Percentiles rank a stretch among this genome's conserved stretches.
phyloP scores from a whole-genome alignment of 202 grass and related monocot genomes.

The Setaria italica region DNA sequence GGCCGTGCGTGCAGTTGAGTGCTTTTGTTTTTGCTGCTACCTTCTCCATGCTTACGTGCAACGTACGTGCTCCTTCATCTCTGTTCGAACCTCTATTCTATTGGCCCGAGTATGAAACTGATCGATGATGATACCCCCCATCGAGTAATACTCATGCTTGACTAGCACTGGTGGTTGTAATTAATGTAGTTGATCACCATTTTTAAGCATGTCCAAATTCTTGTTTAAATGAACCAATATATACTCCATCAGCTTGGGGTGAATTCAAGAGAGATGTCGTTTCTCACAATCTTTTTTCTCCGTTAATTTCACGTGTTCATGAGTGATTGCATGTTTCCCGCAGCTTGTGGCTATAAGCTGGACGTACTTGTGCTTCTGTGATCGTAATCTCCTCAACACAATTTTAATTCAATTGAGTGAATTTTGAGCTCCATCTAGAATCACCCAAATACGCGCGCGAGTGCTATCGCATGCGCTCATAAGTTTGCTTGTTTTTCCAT shows the following conservation, averaged over 20 bases:
- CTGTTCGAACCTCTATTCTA: constrained; percentile 13
- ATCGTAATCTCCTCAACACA: not conserved
- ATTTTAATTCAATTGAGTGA: too few relatives aligned
- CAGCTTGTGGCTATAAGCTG: not conserved
- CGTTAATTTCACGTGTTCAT: not conserved
- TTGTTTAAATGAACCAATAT: not conserved
- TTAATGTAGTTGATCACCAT: constrained; percentile 45
- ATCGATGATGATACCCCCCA: not conserved
- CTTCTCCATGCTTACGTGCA: not conserved
- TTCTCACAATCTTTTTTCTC: not conserved
- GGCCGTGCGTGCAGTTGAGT: not conserved
- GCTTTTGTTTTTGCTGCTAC: not conserved
- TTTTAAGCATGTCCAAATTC: not conserved
- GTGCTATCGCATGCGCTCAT: constrained; percentile 26
- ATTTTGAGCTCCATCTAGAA: not conserved
- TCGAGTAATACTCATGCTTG: constrained; percentile 4
- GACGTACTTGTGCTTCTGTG: not conserved
- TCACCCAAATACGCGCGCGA: not conserved
- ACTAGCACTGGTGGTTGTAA: constrained; percentile 40
- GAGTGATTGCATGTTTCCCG: not conserved
- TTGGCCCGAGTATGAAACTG: not conserved
- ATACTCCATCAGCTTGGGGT: not conserved
- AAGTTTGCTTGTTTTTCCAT: not conserved
- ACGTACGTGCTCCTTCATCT: not conserved
- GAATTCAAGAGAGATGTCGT: not conserved